Base-by-base conservation (phyloP, 129 eudicot species). In the Gnaphalium uliginosum region DNA sequence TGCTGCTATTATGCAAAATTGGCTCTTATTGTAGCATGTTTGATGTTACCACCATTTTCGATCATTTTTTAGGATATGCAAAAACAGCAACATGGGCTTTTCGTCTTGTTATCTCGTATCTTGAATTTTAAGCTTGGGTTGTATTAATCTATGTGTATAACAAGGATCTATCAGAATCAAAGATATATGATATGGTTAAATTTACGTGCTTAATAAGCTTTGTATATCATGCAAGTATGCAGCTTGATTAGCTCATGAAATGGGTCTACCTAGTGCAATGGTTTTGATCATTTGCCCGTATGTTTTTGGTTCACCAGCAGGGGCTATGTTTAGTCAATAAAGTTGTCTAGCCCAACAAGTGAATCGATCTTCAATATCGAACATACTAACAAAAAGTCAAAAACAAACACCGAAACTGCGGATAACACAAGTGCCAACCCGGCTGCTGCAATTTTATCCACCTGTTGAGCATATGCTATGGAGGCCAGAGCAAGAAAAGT, bases 141-240 rank as follows among this genome's bases (percentile, higher is more conserved):
- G 63, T 33, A 48, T 35, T 23, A 37, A 24, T 79, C 15, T 72
- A 66, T 83, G 86, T 74, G 66, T 15, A 18, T 65, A 54, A 56
- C 66, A 19, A 17, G 33, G 65, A 63, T 63, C 18, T 24, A 30
- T 78, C 15, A 14, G 39, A 78, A 69, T 51, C 57, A 33, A 23
- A 19, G 4, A 59, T 65, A 33, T 23, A 26, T 57, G 32, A 41
- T 71, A 71, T 61, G 83, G 66, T 72, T 62, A 71, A 69, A 69
- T 46, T 61, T 30, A 43, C 1, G 24, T 61, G 58, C 27, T 33
- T 9, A n/a, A 19, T 43, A 7, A 65, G 37, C 4, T 66, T 67
- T 18, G 4, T 67, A 3, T 33, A 18, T 69, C 61, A 10, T 43
- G 15, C 22, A 27, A 6, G 18, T 32, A 10, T 43, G 15, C 22